Base-by-base conservation (phyloP, 257 asterid genomes). In the Nicotiana tabacum region DNA sequence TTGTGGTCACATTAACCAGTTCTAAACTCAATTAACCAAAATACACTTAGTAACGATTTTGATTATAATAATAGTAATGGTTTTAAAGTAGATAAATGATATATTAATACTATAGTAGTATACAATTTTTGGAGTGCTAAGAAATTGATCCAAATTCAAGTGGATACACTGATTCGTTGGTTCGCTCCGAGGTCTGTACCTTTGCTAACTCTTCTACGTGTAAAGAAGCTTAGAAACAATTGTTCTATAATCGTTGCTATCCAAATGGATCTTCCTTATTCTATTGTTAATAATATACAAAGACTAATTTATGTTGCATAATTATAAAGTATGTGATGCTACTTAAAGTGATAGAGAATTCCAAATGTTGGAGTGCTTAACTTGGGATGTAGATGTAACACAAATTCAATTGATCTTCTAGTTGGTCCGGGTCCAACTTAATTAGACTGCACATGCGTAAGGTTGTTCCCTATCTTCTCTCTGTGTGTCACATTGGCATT, bases 1-100 rank as follows among this genome's bases (percentile, higher is more conserved):
- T 81, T 67, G 81, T 83, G 85, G 83, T 85, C 88, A 78, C 84
- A 77, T 81, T 78, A 77, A 27, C 68, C 81, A 80, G 80, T 82
- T 85, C 81, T 62, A 51, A 56, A 82, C 80, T 51, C 60, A 86
- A 58, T 80, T 83, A 84, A 79, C 66, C 11, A 51, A 64, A 76
- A 39, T 32, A 35, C 21, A 53, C 56, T 37, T 16, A 2, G 55
- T 9, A 51, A 51, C 46, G 0, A 37, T 37, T 37, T 37, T 37
- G 2, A 6, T 37, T 6, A 29, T 6, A 37, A 37, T 37, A 37
- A 37, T 37, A 37, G 9, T 37, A 37, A 37, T 37, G 0, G 2
- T 37, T 37, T 5, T 9, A 37, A 37, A 37, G 9, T 6, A 37
- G 46, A 37, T 6, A 6, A 37, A 6, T 37, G 2, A 37, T 37